phyloP scores from a whole-genome alignment of 371 early-diverging fungal genomes.

The Mucor circinelloides region DNA sequence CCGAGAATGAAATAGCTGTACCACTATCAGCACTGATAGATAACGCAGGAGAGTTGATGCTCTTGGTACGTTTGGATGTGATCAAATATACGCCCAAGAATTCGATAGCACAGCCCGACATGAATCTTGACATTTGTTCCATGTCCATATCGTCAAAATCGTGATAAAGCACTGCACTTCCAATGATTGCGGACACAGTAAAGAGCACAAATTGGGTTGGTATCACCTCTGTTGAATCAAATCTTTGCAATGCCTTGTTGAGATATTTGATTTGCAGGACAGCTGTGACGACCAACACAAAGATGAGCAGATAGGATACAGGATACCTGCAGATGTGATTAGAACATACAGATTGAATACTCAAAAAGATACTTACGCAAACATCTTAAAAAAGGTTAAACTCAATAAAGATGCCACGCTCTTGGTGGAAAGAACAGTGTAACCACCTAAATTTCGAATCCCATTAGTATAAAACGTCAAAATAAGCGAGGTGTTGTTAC shows the following conservation, averaged over 20 bases:
- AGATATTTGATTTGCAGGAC: conserved; percentile 74
- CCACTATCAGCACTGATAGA: conserved; percentile 29
- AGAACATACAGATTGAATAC: neutral
- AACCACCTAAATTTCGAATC: conserved; percentile 58
- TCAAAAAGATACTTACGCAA: conserved; percentile 43
- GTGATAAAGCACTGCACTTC: conserved; percentile 72
- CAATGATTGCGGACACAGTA: conserved; percentile 76
- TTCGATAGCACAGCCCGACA: conserved; percentile 64
- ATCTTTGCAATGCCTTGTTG: conserved; percentile 71
- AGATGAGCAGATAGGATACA: conserved; percentile 66
- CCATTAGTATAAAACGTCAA: neutral
- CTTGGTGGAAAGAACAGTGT: conserved; percentile 79
- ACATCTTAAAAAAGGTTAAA: conserved; percentile 64
- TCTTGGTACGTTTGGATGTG: conserved; percentile 56
- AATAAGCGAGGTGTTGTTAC: neutral
- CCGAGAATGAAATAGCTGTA: conserved; percentile 18
- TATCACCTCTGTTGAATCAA: conserved; percentile 78
- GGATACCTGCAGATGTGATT: conserved; percentile 42
- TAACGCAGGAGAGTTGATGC: conserved; percentile 8
- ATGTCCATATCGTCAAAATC: conserved; percentile 69
- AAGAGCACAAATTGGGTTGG: conserved; percentile 83
- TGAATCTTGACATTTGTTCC: conserved; percentile 54
- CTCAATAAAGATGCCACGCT: conserved; percentile 73
- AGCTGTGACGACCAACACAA: conserved; percentile 66
- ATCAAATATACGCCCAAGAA: conserved; percentile 76